phyloP scores from a whole-genome alignment of 495 filamentous ascomycete species.

The Geopyxis carbonaria region DNA sequence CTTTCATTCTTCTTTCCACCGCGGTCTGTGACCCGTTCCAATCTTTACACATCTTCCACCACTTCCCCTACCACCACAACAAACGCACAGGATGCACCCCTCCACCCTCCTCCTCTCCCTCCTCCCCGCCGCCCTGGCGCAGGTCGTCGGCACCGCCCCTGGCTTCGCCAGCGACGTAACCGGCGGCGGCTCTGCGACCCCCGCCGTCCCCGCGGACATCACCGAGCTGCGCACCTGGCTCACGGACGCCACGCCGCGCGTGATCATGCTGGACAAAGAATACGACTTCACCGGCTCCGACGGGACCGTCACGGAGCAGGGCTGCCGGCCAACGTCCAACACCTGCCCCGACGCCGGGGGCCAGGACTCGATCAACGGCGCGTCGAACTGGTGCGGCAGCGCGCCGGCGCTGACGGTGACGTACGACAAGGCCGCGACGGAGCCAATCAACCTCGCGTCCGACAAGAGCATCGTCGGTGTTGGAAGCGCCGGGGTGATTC shows the following conservation, averaged over 20 bases:
- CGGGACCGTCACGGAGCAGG: slow-evolving; percentile 28
- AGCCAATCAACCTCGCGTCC: slow-evolving; percentile 23
- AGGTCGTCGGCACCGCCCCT: slow-evolving; percentile 29
- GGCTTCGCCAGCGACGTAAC: slow-evolving; percentile 35
- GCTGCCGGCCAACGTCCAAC: slow-evolving; percentile 29
- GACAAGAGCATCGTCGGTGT: slow-evolving; percentile 27
- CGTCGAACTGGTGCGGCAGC: slow-evolving; percentile 22
- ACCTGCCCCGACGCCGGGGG: slow-evolving; percentile 20
- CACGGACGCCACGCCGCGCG: slow-evolving; percentile 30
- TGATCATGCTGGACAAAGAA: slow-evolving; percentile 33
- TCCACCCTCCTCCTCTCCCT: too few relatives aligned
- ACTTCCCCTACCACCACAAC: too few relatives aligned
- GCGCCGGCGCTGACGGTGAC: slow-evolving; percentile 24
- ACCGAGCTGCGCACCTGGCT: slow-evolving; percentile 25
- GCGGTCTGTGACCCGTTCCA: too few relatives aligned
- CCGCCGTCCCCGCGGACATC: slow-evolving; percentile 30
- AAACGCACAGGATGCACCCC: too few relatives aligned
- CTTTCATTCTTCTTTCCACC: too few relatives aligned
- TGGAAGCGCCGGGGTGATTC: slow-evolving; percentile 27
- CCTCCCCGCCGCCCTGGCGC: slow-evolving; percentile 10
- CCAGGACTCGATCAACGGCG: slow-evolving; percentile 35
- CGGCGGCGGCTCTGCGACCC: slow-evolving; percentile 33
- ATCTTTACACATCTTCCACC: too few relatives aligned
- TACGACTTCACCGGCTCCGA: slow-evolving; percentile 33
- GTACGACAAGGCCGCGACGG: slow-evolving; percentile 27